Conservation (phyloP, 2,329 filamentous ascomycete species). For the Xylaria sp. region DNA sequence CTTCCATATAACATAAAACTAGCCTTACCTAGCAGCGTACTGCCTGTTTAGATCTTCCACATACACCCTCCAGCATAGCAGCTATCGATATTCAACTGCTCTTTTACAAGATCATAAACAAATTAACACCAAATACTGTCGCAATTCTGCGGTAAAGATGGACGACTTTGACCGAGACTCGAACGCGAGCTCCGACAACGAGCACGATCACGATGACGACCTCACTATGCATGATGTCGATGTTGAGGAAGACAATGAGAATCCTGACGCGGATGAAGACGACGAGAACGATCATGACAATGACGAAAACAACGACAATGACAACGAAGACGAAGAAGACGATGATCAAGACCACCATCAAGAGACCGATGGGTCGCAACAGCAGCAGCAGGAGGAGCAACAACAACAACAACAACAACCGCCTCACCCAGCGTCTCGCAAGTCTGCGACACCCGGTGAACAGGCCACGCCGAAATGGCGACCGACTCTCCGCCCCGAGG, state of each 20-base stretch:
- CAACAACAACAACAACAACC: slow-evolving; percentile 42
- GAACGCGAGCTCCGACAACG: slow-evolving; percentile 58
- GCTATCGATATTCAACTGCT: neutral
- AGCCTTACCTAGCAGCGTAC: neutral
- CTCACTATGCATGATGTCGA: slow-evolving; percentile 48
- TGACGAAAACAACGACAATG: slow-evolving; percentile 52
- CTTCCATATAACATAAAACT: slow-evolving; percentile 2
- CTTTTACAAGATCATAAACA: neutral
- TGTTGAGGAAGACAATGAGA: slow-evolving; percentile 44
- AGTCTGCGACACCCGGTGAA: slow-evolving; percentile 50
- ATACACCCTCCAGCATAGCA: neutral
- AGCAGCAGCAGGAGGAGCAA: slow-evolving; percentile 44
- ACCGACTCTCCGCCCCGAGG: slow-evolving; percentile 78
- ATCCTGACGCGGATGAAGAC: slow-evolving; percentile 49
- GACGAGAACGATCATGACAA: slow-evolving; percentile 53
- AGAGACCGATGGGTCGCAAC: slow-evolving; percentile 50
- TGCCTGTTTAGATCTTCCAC: neutral
- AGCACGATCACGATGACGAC: slow-evolving; percentile 59
- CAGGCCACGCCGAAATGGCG: slow-evolving; percentile 57
- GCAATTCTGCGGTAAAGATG: slow-evolving; percentile 45
- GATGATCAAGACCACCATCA: slow-evolving; percentile 44
- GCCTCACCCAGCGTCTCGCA: slow-evolving; percentile 48
- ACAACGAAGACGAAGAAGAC: slow-evolving; percentile 54
- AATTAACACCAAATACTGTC: neutral
- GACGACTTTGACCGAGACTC: slow-evolving; percentile 55